Conservation (phyloP, 2,329 filamentous ascomycete species). For the Leptographium procerum region DNA sequence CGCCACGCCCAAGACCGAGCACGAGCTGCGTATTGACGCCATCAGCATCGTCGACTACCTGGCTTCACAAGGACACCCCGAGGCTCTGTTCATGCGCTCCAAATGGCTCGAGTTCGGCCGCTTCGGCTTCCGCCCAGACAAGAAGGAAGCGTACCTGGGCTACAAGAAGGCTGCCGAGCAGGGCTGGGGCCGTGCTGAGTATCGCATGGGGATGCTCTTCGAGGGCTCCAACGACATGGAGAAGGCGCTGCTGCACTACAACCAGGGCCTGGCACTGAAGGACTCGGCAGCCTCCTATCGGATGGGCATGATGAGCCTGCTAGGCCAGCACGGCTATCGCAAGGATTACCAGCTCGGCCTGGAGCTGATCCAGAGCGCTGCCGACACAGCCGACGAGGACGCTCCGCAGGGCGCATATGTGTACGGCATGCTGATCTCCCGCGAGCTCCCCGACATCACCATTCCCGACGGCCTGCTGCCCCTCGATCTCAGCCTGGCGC, state of each 20-base stretch:
- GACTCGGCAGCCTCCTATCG: constrained; percentile 83
- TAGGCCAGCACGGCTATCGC: constrained; percentile 82
- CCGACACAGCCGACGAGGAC: constrained; percentile 86
- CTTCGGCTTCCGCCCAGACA: constrained; percentile 81
- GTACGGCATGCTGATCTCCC: constrained; percentile 85
- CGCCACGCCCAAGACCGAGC: constrained; percentile 75
- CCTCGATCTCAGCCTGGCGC: constrained; percentile 60
- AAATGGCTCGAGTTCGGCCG: constrained; percentile 99
- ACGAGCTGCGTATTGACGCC: constrained; percentile 77
- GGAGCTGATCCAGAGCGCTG: constrained; percentile 71
- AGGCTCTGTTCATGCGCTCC: constrained; percentile 84
- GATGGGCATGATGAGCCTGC: constrained; percentile 92
- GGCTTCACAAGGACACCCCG: constrained; percentile 82
- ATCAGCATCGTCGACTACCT: constrained; percentile 87
- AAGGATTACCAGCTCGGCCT: constrained; percentile 72
- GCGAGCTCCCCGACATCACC: constrained; percentile 81
- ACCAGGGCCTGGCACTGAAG: constrained; percentile 62
- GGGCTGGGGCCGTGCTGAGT: constrained; percentile 81
- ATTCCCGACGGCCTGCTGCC: constrained; percentile 62
- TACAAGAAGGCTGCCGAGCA: constrained; percentile 76
- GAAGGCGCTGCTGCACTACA: constrained; percentile 87
- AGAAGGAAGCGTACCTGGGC: constrained; percentile 82
- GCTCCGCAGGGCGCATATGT: constrained; percentile 93
- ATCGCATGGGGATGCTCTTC: constrained; percentile 96
- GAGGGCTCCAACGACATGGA: constrained; percentile 87